These are phyloP conservation scores for Ascobolus immersus DNA, from an alignment of 495 filamentous ascomycete species.

Conservation along the genomic window DNA sequence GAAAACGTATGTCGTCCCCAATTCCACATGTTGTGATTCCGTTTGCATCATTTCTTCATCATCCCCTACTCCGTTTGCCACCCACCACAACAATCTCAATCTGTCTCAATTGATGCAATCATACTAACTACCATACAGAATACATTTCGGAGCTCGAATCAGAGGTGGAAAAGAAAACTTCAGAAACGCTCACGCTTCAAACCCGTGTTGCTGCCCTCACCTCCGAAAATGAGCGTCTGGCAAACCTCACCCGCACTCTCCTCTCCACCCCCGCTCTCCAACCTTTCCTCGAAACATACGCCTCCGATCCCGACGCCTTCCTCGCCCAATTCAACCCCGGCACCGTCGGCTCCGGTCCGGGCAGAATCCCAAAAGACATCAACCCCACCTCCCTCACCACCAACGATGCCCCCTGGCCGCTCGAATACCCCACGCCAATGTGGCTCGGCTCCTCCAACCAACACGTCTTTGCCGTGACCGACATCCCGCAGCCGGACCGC, in stretches of 20 bases:
- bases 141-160: conserved; percentile 82
- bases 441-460: too few relatives aligned
- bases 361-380: too few relatives aligned
- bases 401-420: too few relatives aligned
- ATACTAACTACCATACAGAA: conserved; percentile 41
- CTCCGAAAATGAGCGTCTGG: conserved; percentile 24
- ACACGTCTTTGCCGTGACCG: too few relatives aligned
- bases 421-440: too few relatives aligned
- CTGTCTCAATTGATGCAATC: conserved; percentile 6
- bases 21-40: not conserved
- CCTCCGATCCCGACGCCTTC: too few relatives aligned
- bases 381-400: too few relatives aligned
- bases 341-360: too few relatives aligned
- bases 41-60: conserved; percentile 8
- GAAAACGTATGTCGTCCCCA: conserved; percentile 49
- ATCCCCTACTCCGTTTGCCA: not conserved
- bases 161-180: conserved; percentile 47
- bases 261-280: conserved; percentile 70
- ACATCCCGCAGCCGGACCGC: too few relatives aligned
- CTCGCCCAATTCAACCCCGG: too few relatives aligned
- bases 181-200: conserved; percentile 45
- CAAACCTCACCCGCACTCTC: conserved; percentile 56
- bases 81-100: not conserved
- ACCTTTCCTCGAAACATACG: conserved; percentile 51
- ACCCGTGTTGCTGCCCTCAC: conserved; percentile 27